Evolutionary conservation across 2,329 filamentous ascomycete genomes (phyloP), one percentile per base, ranked within the genome.

Genomic region (Colletotrichum sp.): DNA sequence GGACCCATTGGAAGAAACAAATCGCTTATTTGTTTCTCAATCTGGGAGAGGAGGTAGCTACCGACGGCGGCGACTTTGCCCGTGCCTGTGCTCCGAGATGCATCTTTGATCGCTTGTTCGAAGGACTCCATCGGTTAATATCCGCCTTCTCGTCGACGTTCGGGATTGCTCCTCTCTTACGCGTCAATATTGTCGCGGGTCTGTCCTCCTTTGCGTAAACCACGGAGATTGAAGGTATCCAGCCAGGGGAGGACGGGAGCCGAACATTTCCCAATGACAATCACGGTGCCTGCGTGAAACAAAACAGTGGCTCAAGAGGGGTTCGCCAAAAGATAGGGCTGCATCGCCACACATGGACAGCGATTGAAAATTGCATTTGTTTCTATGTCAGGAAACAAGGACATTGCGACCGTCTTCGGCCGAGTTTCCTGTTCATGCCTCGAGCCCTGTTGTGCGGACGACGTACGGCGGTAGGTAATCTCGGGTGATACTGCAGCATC

Each of bases 321-420:
- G 22, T 16, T 66, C 36, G 52, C 18, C 8, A 63, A 76, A 68
- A 68, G 72, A 64, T 79, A 80, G 80, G 80, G 80, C 81, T 81
- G 80, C 80, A 81, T 77, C 59, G 75, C 73, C 69, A 68, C 68
- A 48, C 65, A 62, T 75, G 59, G 66, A 44, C 52, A 71, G 39
- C 36, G 34, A 52, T 75, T 39, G 24, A 48, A 18, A 34, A 74
- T 70, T 66, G 71, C 65, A 59, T 55, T 26, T 32, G 64, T 74
- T 48, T 66, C 59, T 34, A 62, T 70, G 75, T 67, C 39, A 52
- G 55, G 60, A 76, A 76, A 52, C 32, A 70, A 57, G 24, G 48
- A 26, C 36, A 62, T 62, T 69, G 34, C 59, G 55, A 67, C 62
- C 48, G 26, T 48, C 71, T 66, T 64, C 70, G 71, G 60, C 60